Percentiles rank a stretch among this genome's conserved stretches.
These are phyloP conservation scores for Sclerotinia sclerotiorum DNA, from an alignment of 2,329 filamentous ascomycete genomes.

Conservation along the genomic window DNA sequence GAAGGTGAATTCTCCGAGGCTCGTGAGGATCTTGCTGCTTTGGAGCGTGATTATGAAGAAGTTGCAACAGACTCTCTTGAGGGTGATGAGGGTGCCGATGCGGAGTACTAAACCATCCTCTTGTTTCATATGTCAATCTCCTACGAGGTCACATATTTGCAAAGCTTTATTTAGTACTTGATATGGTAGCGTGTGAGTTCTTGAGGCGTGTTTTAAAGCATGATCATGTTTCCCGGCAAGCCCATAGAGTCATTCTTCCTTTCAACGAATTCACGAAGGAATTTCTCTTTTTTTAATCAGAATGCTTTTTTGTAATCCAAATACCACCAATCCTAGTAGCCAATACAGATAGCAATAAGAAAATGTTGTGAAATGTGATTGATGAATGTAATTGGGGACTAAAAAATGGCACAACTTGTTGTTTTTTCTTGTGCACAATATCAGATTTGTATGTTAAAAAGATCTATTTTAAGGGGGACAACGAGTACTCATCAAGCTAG, in stretches of 20 bases:
- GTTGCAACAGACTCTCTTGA: constrained; percentile 57
- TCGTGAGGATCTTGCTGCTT: constrained; percentile 62
- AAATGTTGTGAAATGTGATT: constrained; percentile 5
- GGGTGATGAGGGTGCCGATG: constrained; percentile 59
- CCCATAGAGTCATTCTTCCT: constrained; percentile 32
- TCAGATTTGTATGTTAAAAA: neutral
- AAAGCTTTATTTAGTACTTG: constrained; percentile 36
- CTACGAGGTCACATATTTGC: constrained; percentile 38
- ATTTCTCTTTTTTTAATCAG: constrained; percentile 38
- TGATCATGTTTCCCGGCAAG: constrained; percentile 33
- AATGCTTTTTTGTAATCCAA: constrained; percentile 39
- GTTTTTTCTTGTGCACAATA: neutral
- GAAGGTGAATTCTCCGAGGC: constrained; percentile 68
- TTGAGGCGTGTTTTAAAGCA: constrained; percentile 35
- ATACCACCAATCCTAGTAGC: constrained; percentile 22
- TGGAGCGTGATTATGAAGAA: constrained; percentile 66
- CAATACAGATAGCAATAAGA: constrained; percentile 19
- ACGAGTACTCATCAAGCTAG: neutral
- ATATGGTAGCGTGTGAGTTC: constrained; percentile 36
- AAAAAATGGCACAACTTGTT: neutral
- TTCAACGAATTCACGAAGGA: constrained; percentile 33
- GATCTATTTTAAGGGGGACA: neutral
- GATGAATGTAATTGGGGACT: neutral
- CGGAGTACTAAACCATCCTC: constrained; percentile 47
- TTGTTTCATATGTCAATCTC: constrained; percentile 35